Conservation (phyloP, 305 asterid species). For the Fraxinus baroniana region DNA sequence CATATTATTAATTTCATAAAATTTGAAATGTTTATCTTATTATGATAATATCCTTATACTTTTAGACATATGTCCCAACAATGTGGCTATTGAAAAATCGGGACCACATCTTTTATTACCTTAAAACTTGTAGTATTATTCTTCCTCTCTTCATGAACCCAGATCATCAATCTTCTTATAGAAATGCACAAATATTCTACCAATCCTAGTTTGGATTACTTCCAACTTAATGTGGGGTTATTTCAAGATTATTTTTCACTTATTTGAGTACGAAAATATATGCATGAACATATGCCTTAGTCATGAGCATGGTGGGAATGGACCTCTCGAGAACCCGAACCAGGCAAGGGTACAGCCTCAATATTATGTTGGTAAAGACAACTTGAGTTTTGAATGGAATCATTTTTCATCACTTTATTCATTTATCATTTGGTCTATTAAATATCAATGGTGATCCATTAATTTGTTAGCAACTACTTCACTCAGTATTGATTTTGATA, state of each 20-base stretch:
- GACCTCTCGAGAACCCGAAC: neutral
- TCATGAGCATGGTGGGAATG: neutral
- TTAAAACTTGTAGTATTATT: conserved; percentile 13
- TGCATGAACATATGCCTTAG: neutral
- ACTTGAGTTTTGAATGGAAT: neutral
- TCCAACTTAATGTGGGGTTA: neutral
- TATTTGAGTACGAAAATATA: neutral
- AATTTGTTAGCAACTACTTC: neutral
- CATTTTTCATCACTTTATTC: neutral
- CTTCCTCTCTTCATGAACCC: conserved; percentile 15
- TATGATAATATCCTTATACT: neutral
- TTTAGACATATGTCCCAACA: neutral
- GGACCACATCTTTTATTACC: conserved; percentile 18
- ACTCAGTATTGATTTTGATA: neutral
- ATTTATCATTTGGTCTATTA: neutral
- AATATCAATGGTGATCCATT: neutral
- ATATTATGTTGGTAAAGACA: neutral
- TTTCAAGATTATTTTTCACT: neutral
- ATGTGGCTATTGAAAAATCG: conserved; percentile 19
- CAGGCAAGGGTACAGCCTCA: neutral
- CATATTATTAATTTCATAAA: neutral
- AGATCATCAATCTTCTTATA: neutral
- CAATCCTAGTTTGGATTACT: neutral
- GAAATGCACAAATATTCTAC: neutral
- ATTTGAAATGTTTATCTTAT: neutral